Base-by-base conservation (phyloP, 768 basidiomycete genomes). In the Russula foetens region DNA sequence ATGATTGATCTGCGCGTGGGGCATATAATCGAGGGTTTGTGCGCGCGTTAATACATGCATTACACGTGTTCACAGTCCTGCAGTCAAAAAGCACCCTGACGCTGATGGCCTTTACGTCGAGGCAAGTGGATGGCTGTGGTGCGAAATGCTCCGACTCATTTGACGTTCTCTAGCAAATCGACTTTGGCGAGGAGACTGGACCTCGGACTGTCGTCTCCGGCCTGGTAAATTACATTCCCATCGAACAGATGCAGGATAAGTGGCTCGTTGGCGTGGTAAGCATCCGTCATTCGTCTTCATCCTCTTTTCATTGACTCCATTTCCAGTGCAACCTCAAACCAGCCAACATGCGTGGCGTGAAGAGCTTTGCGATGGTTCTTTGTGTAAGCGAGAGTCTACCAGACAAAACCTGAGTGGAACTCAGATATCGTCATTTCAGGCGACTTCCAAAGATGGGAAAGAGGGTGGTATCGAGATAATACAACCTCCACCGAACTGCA, bases 1-100 rank as follows among this genome's bases (percentile, higher is more conserved):
- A 98, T 98, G 95, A 89, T 99, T 68, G 97, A 99, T 68, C 79
- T 99, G 62, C 83, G 96, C 48, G 92, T 99, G 3, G 96, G 97
- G 3, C 86, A 84, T 66, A 96, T 98, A 64, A 75, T 98, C 19
- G 90, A 97, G 70, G 84, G 94, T 96, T 67, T 70, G 84, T 73
- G 33, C 7, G 44, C 35, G 31, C 54, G 33, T 28, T n/a, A 29
- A 28, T 5, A 11, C 2, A 33, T 33, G n/a, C 44, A 5, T 55
- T 48, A 23, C 58, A 28, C 57, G 65, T 29, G 9, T 24, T 46
- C 38, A 59, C 35, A 17, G 14, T 8, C 3, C n/a, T 7, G n/a
- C 43, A 64, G 96, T 98, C 68, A 85, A 84, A 74, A 92, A 90
- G 68, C 97, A 99, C 70, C 96, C 97, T 17, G 97, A 99, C 69